Evolutionary conservation across 768 basidiomycete genomes (phyloP), one percentile per base, ranked within the genome.

Genomic region (Scleroderma citrinum): DNA sequence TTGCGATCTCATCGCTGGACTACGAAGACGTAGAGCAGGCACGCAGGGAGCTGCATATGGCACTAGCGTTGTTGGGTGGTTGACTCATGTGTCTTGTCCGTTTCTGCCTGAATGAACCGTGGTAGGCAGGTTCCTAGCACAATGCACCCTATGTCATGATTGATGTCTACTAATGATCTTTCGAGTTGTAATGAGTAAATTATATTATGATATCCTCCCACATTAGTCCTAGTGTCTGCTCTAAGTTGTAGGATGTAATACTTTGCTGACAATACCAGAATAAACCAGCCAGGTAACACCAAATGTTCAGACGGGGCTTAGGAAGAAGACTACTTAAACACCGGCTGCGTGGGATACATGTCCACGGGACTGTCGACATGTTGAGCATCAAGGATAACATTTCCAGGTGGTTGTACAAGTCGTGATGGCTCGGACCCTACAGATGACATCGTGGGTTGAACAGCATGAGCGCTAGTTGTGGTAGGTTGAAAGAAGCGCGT

Each of bases 21-120:
- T 97, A 94, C 63, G 95, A 98, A 62, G 95, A 99, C 66, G 74
- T 76, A 10, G 86, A 87, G 54, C 87, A 89, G 58, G 95, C 95
- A 16, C 76, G 79, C 60, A 84, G 78, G 62, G 92, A 99, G 68
- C 67, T 99, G 56, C 75, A 78, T 55, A 73, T 78, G 31, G 95
- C 95, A 13, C 67, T 99, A 53, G 74, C 72, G 29, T 66, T 80
- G 30, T 70, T 92, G 19, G 86, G 81, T 20, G 82, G 72, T 4
- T 79, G 60, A 68, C 40, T 53, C 30, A 23, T 13, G 11, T 10
- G 23, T 30, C 14, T 14, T 12, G 7, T 10, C 13, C 2, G 31
- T 16, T 19, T 11, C 19, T 5, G 17, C 4, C 7, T 26, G 17
- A 5, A 14, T 17, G 29, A 31, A 6, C 7, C 3, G 11, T 19